A percentile compares a stretch with the other conserved stretches of the same genome.
These are phyloP conservation scores for Ceratocystis cacaofunesta DNA, from an alignment of 2,329 filamentous ascomycete species.

Conservation along the genomic window DNA sequence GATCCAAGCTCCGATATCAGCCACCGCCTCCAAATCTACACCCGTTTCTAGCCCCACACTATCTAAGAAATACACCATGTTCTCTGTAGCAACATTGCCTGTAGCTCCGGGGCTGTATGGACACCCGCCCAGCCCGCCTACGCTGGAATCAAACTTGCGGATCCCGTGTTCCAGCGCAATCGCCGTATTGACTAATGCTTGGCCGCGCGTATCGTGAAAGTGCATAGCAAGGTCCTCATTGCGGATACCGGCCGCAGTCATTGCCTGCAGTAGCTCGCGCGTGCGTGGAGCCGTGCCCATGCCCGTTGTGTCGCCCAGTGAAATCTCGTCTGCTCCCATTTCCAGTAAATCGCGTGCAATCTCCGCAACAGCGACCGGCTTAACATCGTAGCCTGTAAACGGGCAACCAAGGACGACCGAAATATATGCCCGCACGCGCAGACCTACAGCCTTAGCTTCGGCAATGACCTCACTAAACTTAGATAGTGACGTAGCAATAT, in stretches of 20 bases:
- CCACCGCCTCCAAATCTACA: slow-evolving; percentile 50
- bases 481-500: slow-evolving; percentile 56
- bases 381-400: slow-evolving; percentile 51
- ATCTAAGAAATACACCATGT: slow-evolving; percentile 65
- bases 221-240: slow-evolving; percentile 63
- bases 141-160: slow-evolving; percentile 63
- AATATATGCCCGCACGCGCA: slow-evolving; percentile 64
- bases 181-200: slow-evolving; percentile 69
- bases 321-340: slow-evolving; percentile 83
- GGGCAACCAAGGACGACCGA: slow-evolving; percentile 71
- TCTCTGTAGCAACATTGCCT: slow-evolving; percentile 74
- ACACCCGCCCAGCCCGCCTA: slow-evolving; percentile 69
- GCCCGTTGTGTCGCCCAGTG: slow-evolving; percentile 77
- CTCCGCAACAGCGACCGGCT: slow-evolving; percentile 48
- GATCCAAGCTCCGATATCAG: slow-evolving; percentile 60
- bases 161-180: slow-evolving; percentile 65
- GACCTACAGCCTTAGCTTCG: slow-evolving; percentile 46
- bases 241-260: slow-evolving; percentile 52
- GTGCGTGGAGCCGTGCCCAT: slow-evolving; percentile 71
- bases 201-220: slow-evolving; percentile 80
- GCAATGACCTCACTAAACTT: slow-evolving; percentile 57
- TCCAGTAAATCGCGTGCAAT: slow-evolving; percentile 58
- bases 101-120: slow-evolving; percentile 76
- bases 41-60: slow-evolving; percentile 62
- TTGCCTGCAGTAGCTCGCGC: slow-evolving; percentile 45